Conservation (phyloP, 805 yeast species). For the Cyberlindnera maritima region DNA sequence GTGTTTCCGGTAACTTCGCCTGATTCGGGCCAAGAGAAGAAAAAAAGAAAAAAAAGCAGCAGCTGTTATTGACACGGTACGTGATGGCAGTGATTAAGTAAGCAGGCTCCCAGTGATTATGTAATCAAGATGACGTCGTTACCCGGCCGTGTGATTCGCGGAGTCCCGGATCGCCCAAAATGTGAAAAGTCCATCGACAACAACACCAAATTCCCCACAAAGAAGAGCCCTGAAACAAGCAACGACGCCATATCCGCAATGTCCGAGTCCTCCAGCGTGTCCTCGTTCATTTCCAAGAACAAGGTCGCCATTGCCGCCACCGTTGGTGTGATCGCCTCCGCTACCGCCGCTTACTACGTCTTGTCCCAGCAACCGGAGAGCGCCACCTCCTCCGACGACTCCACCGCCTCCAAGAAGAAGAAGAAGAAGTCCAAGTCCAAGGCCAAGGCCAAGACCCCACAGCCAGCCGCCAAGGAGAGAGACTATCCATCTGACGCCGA, state of each 20-base stretch:
- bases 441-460: conserved; percentile 15
- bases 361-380: conserved; percentile 35
- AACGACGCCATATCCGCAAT: conserved; percentile 5
- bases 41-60: too few species aligned
- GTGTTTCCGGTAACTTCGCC: too few species aligned
- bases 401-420: conserved; percentile 35
- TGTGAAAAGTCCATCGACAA: background rate
- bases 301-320: conserved; percentile 64
- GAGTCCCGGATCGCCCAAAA: conserved; percentile 1
- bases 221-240: background rate
- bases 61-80: too few species aligned
- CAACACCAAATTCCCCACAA: background rate
- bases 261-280: conserved; percentile 26
- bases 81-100: too few species aligned
- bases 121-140: too few species aligned
- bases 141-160: background rate
- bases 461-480: conserved; percentile 27
- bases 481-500: conserved; percentile 51
- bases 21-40: too few species aligned
- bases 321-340: conserved; percentile 61
- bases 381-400: conserved; percentile 12
- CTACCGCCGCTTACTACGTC: conserved; percentile 58
- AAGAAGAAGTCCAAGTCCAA: conserved; percentile 34
- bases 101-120: too few species aligned
- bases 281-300: conserved; percentile 37